Base-by-base conservation (phyloP, 345 rosid genomes). In the Rubroshorea leprosula region DNA sequence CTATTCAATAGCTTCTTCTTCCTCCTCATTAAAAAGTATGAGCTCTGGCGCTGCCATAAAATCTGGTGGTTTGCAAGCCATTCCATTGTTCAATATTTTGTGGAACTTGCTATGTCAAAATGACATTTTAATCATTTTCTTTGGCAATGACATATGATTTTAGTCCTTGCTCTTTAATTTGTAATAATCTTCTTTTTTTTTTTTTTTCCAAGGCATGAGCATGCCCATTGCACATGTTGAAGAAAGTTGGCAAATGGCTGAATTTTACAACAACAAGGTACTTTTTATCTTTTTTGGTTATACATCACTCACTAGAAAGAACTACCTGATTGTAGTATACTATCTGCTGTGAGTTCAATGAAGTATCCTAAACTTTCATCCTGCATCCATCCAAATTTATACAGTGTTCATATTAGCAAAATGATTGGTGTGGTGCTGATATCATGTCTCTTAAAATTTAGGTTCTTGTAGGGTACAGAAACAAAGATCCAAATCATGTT, bases 231-330 rank as follows among this genome's bases (percentile, higher is more conserved):
- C 95, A 45, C 96, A 87, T 60, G 92, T 90, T 65, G 99, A 93
- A 77, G 99, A 94, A 72, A 85, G 96, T 72, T 94, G 97, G 99
- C 96, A 94, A 71, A 81, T 75, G 83, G 95, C 97, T 61, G 99
- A 94, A 67, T 94, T 94, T 80, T 94, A 94, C 80, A 85, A 68
- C 65, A 94, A 94, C 65, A 94, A 94, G 99, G 99, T 94, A 72
- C 61, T 49, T 26, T 13, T 12, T 46, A 6, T 23, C 31, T 41
- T 61, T 61, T n/a, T 49, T 20, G 52, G n/a, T n/a, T n/a, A 16
- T 39, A 60, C 15, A 17, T 31, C 35, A 29, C 9, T n/a, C n/a
- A n/a, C n/a, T n/a, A n/a, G n/a, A n/a, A n/a, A n/a, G n/a, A n/a
- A n/a, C n/a, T n/a, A n/a, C n/a, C n/a, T n/a, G n/a, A n/a, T n/a